phyloP scores from a whole-genome alignment of 2,329 filamentous ascomycete species.

The Diplodia corticola region DNA sequence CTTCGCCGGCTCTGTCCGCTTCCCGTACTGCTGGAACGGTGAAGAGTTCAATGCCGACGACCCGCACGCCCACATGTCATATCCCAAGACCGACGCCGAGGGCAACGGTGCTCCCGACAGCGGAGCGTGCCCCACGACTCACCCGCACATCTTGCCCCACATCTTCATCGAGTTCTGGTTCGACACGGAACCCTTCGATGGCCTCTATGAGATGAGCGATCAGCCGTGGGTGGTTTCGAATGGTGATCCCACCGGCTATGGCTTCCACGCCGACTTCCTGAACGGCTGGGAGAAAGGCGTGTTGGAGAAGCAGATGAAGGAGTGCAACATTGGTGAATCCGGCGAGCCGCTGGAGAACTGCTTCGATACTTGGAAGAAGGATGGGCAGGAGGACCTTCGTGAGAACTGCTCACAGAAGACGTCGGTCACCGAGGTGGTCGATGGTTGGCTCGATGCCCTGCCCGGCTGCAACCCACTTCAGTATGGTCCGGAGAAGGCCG shows the following conservation, averaged over 20 bases:
- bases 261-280: conserved; percentile 41
- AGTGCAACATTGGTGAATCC: conserved; percentile 41
- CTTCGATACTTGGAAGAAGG: conserved; percentile 40
- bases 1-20: conserved; percentile 38
- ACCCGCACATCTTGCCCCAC: conserved; percentile 37
- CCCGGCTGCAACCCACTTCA: conserved; percentile 44
- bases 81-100: conserved; percentile 34
- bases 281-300: conserved; percentile 43
- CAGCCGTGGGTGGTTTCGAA: conserved; percentile 39
- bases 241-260: conserved; percentile 40
- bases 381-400: conserved; percentile 29
- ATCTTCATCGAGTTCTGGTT: conserved; percentile 46
- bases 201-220: conserved; percentile 33
- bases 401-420: conserved; percentile 32
- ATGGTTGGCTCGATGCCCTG: conserved; percentile 34
- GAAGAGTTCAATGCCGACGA: conserved; percentile 35
- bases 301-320: conserved; percentile 37
- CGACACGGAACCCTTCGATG: conserved; percentile 37
- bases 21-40: conserved; percentile 43
- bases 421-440: conserved; percentile 21
- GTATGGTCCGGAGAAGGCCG: conserved; percentile 36
- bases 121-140: conserved; percentile 38
- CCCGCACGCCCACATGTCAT: conserved; percentile 42
- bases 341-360: conserved; percentile 39
- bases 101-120: conserved; percentile 35